Evolutionary conservation across 306 rosid species (phyloP), one percentile per base, ranked within the genome.

Genomic region (Alnus rubra): DNA sequence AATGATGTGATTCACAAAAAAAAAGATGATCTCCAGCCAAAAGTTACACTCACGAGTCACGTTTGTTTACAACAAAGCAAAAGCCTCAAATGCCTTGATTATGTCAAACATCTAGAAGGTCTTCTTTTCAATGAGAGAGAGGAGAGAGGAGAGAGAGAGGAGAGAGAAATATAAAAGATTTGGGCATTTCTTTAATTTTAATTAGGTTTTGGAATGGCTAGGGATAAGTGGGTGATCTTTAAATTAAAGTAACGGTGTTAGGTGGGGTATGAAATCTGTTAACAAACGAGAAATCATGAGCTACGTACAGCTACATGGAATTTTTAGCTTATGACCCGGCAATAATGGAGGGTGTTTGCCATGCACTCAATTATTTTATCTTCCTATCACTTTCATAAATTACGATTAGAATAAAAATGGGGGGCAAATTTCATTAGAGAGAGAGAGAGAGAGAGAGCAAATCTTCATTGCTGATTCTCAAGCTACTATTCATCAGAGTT

Each of bases 311-410:
- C 68, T 28, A 37, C 73, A 48, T 19, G 39, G 76, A 54, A 64
- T 45, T 68, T 63, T 73, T 74, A 65, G 82, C 82, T 56, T 74
- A 58, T 78, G 73, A 78, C 76, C 82, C 79, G 82, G 73, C 86
- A 78, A 78, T 82, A 77, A 74, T 82, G 79, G 82, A 67, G 82
- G 86, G 53, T 44, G 79, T 73, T 78, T 49, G 68, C 82, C 55
- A 28, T 67, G 39, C 35, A 16, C 74, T 52, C 74, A 65, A 64
- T 55, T 52, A 28, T n/a, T 81, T 73, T 53, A 65, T 58, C 77
- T 81, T 9, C 50, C 56, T 53, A 35, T 62, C 73, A 9, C 76
- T 63, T 31, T 4, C 48, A 67, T 9, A 18, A 16, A 67, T n/a
- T 31, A 77, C 33, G 45, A 49, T 52, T 2, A 15, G 2, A 14